phyloP scores from a whole-genome alignment of 495 filamentous ascomycete species.

The Evernia prunastri region DNA sequence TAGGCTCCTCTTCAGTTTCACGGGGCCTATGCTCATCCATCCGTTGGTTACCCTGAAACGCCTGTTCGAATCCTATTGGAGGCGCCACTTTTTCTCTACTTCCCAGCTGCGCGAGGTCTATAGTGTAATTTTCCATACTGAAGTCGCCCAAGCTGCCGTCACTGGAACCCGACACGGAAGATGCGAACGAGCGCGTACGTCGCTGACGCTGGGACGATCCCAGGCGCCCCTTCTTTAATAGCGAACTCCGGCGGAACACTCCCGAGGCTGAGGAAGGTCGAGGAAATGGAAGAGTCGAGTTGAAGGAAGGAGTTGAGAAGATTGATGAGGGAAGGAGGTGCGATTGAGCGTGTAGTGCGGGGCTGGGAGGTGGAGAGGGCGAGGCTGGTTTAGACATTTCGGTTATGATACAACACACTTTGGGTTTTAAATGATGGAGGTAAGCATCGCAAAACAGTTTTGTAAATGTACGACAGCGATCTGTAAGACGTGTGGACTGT shows the following conservation, averaged over 20 bases:
- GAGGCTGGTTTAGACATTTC: constrained; percentile 1
- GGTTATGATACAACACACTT: no score
- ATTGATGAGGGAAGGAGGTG: constrained; percentile 16
- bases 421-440: not conserved
- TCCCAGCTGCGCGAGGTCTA: constrained; percentile 43
- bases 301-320: constrained; percentile 21
- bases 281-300: constrained; percentile 18
- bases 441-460: not conserved
- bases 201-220: constrained; percentile 10
- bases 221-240: not conserved
- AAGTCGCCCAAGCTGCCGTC: constrained; percentile 18
- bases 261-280: constrained; percentile 14
- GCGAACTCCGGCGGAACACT: not conserved
- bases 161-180: constrained; percentile 14
- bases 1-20: not conserved
- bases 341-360: constrained; percentile 9
- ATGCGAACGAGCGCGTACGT: constrained; percentile 15
- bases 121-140: constrained; percentile 37
- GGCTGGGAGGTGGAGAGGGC: constrained; percentile 12
- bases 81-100: constrained; percentile 6
- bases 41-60: not conserved
- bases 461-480: not conserved
- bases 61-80: constrained; percentile 3
- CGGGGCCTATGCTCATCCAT: not conserved
- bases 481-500: not conserved